Evolutionary conservation across 768 basidiomycete species (phyloP), one percentile per base, ranked within the genome.

Genomic region (Exidia glandulosa): DNA sequence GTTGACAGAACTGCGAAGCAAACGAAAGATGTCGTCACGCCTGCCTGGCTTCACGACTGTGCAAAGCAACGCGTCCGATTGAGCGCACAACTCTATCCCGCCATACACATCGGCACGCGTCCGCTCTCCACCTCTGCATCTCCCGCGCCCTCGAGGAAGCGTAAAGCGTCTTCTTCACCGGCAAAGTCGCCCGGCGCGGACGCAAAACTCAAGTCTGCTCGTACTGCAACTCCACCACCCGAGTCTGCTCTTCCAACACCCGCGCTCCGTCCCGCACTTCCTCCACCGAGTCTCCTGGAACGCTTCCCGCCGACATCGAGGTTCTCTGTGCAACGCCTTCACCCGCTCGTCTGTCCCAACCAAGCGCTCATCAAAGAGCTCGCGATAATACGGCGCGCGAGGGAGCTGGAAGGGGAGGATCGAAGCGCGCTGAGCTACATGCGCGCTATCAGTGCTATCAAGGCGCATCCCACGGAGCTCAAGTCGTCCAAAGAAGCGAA

Each of bases 371-470:
- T 78, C 3, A 63, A 70, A n/a, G 80, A 85, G 64, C 70, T 92
- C 13, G 78, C 77, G 31, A 70, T 86, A 19, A 77, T 92, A 32
- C 77, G 79, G 19, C 77, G 74, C 34, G 74, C 77, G 29, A 76
- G 90, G 50, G 75, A 81, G 52, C 71, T 89, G 1, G 90, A 92
- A 66, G 84, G 86, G 13, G 79, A 87, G 57, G 75, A 78, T 25
- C 74, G 81, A 31, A 88, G 86, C 64, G 82, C 84, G 41, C 71
- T 92, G 55, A 84, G 83, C 62, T 93, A 92, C 63, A 77, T 83
- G 33, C 77, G 88, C 55, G 83, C 86, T 2, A 83, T 90, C 63
- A 77, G 83, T n/a, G 86, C 86, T 67, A 32, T 59, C 27, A 37
- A 64, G 72, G 70, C 75, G 1, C 75, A 70, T 45, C 75, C 75